Conservation (phyloP, 495 filamentous ascomycete genomes). For the Daldinia decipiens region DNA sequence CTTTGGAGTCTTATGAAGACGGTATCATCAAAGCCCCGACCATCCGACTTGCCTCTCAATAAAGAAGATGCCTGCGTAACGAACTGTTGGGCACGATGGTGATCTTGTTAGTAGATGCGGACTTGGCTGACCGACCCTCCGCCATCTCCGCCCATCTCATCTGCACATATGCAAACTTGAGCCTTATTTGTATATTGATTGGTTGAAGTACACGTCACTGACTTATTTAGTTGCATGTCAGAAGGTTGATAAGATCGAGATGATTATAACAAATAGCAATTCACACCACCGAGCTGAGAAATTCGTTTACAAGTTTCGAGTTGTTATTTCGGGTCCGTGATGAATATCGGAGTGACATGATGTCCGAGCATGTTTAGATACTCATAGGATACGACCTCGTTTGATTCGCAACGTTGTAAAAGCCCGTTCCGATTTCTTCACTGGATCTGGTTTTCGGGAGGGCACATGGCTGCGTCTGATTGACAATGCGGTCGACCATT, state of each 20-base stretch:
- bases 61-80: neutral
- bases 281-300: neutral
- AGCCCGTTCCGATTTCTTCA: neutral
- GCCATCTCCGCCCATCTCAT: slow-evolving; percentile 5
- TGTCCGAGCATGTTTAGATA: neutral
- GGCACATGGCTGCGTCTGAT: neutral
- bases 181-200: neutral
- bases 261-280: neutral
- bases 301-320: slow-evolving; percentile 5
- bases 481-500: neutral
- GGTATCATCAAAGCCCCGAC: slow-evolving; percentile 3
- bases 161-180: neutral
- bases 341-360: neutral
- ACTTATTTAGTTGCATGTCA: neutral
- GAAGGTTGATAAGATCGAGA: neutral
- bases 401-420: neutral
- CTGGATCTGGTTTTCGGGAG: neutral
- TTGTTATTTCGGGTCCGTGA: neutral
- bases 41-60: neutral
- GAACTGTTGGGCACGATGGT: neutral
- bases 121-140: slow-evolving; percentile 5
- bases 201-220: neutral
- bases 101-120: neutral
- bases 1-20: neutral
- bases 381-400: neutral